phyloP scores from a whole-genome alignment of 2,329 filamentous ascomycete genomes.

The Claviceps maximensis region DNA sequence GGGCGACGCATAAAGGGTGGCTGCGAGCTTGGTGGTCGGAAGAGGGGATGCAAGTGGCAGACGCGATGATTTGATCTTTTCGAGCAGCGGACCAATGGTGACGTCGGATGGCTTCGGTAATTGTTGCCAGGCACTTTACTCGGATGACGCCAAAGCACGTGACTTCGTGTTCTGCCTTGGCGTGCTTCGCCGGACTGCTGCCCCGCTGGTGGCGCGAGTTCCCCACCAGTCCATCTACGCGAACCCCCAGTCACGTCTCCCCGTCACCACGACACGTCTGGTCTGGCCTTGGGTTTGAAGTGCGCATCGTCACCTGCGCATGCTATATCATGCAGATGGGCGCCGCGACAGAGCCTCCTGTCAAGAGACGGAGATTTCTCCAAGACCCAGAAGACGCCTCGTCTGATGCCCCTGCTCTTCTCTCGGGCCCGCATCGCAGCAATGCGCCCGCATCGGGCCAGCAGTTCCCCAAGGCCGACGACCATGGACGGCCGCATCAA shows the following conservation, averaged over 20 bases:
- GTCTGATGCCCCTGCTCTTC: constrained; percentile 12
- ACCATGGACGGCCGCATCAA: constrained; percentile 10
- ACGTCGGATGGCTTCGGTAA: too few relatives aligned
- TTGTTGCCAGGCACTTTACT: too few relatives aligned
- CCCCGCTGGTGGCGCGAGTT: too few relatives aligned
- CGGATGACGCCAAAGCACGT: constrained; percentile 9
- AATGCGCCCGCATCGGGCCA: constrained; percentile 13
- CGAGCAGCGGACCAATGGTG: too few relatives aligned
- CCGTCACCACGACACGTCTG: background rate
- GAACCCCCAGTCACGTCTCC: background rate
- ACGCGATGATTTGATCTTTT: too few relatives aligned
- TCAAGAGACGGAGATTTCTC: constrained; percentile 30
- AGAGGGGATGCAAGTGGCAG: background rate
- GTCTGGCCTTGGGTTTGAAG: too few relatives aligned
- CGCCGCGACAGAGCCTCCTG: constrained; percentile 28
- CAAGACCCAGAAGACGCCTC: constrained; percentile 19
- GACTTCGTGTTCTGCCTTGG: constrained; percentile 23
- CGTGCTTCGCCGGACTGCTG: too few relatives aligned
- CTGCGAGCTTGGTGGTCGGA: background rate
- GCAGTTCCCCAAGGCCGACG: constrained; percentile 14
- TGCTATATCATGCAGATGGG: constrained; percentile 23
- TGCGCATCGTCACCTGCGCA: background rate
- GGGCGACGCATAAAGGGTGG: constrained; percentile 24
- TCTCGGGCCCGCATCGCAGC: constrained; percentile 9
- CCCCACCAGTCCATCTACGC: constrained; percentile 8